phyloP scores from a whole-genome alignment of 768 basidiomycete species.

The Tylopilus subfusipes region DNA sequence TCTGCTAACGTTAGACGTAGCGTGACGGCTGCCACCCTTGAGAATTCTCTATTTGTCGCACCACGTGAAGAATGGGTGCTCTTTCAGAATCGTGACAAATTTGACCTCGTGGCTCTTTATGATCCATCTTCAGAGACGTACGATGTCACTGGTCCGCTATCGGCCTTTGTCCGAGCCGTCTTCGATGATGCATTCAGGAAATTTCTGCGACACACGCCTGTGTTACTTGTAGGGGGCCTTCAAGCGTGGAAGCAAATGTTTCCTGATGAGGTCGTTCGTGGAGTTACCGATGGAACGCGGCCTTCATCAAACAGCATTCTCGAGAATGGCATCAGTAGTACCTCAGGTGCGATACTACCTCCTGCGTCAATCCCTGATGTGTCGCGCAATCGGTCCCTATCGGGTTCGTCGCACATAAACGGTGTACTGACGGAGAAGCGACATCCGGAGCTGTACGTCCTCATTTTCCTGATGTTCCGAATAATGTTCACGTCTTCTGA shows the following conservation, averaged over 20 bases:
- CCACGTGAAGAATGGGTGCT: slow-evolving; percentile 67
- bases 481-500: slow-evolving; percentile 11
- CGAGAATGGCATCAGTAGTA: slow-evolving; percentile 27
- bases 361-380: slow-evolving; percentile 15
- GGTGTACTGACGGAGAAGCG: slow-evolving; percentile 18
- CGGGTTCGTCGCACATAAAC: slow-evolving; percentile 11
- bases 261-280: slow-evolving; percentile 38
- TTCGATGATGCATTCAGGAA: slow-evolving; percentile 71
- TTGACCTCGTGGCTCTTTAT: slow-evolving; percentile 85
- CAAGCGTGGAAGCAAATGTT: slow-evolving; percentile 72
- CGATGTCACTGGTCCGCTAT: slow-evolving; percentile 50
- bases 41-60: slow-evolving; percentile 67
- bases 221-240: slow-evolving; percentile 82
- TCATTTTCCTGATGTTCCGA: background rate
- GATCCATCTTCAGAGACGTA: slow-evolving; percentile 61
- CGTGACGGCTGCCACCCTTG: slow-evolving; percentile 61
- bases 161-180: slow-evolving; percentile 62
- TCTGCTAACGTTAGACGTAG: slow-evolving; percentile 38
- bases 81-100: slow-evolving; percentile 85
- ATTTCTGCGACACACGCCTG: slow-evolving; percentile 68
- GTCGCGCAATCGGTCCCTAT: slow-evolving; percentile 12
- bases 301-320: slow-evolving; percentile 16
- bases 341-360: slow-evolving; percentile 25
- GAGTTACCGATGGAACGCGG: slow-evolving; percentile 17
- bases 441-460: slow-evolving; percentile 24